Conservation (phyloP, 495 filamentous ascomycete genomes). For the Tuber borchii region DNA sequence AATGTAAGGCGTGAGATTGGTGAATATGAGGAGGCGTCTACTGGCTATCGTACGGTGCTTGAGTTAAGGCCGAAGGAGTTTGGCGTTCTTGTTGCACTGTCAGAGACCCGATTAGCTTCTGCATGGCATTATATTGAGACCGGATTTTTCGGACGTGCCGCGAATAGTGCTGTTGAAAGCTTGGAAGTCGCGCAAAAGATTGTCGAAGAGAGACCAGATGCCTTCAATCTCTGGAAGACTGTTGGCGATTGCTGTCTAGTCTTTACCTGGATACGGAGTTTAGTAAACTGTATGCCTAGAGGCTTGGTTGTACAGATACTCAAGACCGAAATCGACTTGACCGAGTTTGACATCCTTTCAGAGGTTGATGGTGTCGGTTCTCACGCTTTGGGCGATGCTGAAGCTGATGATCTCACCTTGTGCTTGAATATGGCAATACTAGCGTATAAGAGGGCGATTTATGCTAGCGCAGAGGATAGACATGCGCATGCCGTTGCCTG, state of each 20-base stretch:
- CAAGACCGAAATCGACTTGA: constrained; percentile 47
- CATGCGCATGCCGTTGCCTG: constrained; percentile 94
- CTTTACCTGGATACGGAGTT: constrained; percentile 69
- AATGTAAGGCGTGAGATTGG: constrained; percentile 89
- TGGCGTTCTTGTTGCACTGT: constrained; percentile 75
- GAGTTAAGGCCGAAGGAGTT: constrained; percentile 61
- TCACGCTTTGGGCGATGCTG: constrained; percentile 44
- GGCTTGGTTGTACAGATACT: constrained; percentile 54
- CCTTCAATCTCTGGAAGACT: constrained; percentile 93
- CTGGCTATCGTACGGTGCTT: constrained; percentile 66
- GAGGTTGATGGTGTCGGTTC: constrained; percentile 66
- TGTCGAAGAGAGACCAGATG: constrained; percentile 51
- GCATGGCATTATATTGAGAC: constrained; percentile 69
- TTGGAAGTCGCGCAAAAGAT: constrained; percentile 53
- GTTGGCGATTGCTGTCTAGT: constrained; percentile 81
- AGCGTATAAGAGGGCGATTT: constrained; percentile 78
- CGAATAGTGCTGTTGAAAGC: constrained; percentile 57
- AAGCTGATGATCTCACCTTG: constrained; percentile 47
- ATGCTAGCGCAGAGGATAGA: constrained; percentile 62
- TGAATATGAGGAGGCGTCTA: constrained; percentile 74
- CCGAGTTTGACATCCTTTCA: constrained; percentile 55
- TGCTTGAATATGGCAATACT: constrained; percentile 66
- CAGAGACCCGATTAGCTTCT: constrained; percentile 78
- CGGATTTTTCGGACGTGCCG: constrained; percentile 74
- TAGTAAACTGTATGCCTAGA: constrained; percentile 53